Base-by-base conservation (phyloP, 1,284 basidiomycete species). In the Fomitopsis betulina region DNA sequence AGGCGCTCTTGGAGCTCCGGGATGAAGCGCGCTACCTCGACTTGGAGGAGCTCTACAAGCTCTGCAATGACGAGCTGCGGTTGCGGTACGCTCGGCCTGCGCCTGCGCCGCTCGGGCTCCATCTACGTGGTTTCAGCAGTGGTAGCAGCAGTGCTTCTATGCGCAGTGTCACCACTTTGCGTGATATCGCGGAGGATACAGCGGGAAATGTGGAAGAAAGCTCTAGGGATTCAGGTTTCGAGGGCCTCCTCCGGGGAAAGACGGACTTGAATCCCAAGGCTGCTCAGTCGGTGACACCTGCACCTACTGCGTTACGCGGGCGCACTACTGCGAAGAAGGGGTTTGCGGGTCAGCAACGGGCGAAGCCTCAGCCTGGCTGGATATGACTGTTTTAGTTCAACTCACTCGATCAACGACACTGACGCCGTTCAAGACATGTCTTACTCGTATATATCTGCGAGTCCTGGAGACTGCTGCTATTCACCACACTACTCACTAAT, bases 11-110 rank as follows among this genome's bases (percentile, higher is more conserved):
- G 42, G 86, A 89, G 58, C 79, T 91, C 19, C 81, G 88, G 8
- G 88, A 91, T 62, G 89, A 92, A 67, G 87, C 89, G 1, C 74
- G 75, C 40, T 91, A 85, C 66, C 82, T 93, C 25, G 82, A 81
- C 25, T 81, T 91, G 42, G 77, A 80, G 0, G 79, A 79, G 43
- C 77, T 91, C 12, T 74, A 81, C 60, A 78, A 75, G 58, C 77
- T 91, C 4, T 91, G 89, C 67, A 72, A 73, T 17, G 81, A 84
- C n/a, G 87, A 90, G 70, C 76, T 91, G 21, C 76, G 79, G 23
- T 73, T 75, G 49, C 75, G 77, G 33, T 65, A 68, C 35, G 42
- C 52, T 19, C 55, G 56, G 25, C 55, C 33, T 5, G 32, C 60
- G n/a, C 57, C 57, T 37, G 33, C 62, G 13, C 49, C 49, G 1